Evolutionary conservation across 2,329 filamentous ascomycete genomes (phyloP), one percentile per base, ranked within the genome.

Genomic region (Aspergillus unguis): DNA sequence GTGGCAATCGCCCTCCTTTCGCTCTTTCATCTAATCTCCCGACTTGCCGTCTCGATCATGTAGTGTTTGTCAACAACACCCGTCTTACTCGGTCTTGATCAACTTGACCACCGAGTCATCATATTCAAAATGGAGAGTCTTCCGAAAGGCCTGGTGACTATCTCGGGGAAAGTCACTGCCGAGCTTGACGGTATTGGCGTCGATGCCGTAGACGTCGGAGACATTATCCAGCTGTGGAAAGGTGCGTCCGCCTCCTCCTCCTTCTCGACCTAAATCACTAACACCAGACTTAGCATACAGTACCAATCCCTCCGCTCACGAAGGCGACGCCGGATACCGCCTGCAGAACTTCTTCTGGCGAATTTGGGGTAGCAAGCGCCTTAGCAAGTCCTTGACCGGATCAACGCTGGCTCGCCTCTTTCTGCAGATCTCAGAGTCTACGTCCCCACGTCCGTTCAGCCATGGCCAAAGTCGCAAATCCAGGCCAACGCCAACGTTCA

Each of bases 281-380:
- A 38, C 25, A 11, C 25, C 8, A 37, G 10, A 28, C 11, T 6
- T 38, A 80, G 77, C 75, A 36, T 80, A 77, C 60, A 71, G 68
- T 47, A 71, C 71, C 47, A 78, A 76, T 48, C 72, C 72, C 44
- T 65, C 71, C 43, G 70, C 72, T 11, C 68, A 76, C 44, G 66
- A 71, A 37, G 70, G 74, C 53, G 64, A 69, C 37, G 64, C 65
- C 4, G 75, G 75, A 42, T 62, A 65, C 48, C 69, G 78, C 52
- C 64, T 79, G n/a, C 75, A 79, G 53, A 78, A 80, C 60, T 68
- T 80, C 29, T 80, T 80, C 60, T 80, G 78, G 78, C 67, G 78
- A 48, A 74, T 80, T 56, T 79, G 75, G 76, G 68, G 75, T 45
- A 76, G 68, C 48, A 61, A 68, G 5, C 61, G 59, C 6, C 66